Percentiles rank a stretch among this genome's conserved stretches.
Evolutionary conservation across 2,329 filamentous ascomycete genomes (phyloP).

Genomic region (Dactylellina parvicollis): DNA sequence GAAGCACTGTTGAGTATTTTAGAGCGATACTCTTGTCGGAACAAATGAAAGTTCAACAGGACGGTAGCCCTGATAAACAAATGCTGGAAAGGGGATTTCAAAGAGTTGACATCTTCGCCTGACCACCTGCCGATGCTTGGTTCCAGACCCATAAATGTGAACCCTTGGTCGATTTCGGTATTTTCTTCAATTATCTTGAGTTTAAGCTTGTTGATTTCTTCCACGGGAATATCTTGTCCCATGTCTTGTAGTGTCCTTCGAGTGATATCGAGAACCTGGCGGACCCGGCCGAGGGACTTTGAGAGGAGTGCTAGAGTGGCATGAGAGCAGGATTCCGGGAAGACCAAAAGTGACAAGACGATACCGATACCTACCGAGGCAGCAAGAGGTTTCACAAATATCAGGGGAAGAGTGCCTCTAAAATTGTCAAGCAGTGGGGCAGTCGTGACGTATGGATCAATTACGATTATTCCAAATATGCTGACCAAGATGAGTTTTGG

Average conservation of each 20-base stretch:
- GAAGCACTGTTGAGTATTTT: constrained; percentile 29
- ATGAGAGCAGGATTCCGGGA: constrained; percentile 66
- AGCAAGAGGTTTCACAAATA: constrained; percentile 64
- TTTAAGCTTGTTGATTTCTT: constrained; percentile 41
- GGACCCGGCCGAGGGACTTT: constrained; percentile 57
- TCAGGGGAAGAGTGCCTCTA: constrained; percentile 61
- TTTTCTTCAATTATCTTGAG: constrained; percentile 32
- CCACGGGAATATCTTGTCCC: constrained; percentile 27
- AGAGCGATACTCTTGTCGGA: constrained; percentile 42
- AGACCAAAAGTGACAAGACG: constrained; percentile 64
- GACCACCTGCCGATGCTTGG: constrained; percentile 47
- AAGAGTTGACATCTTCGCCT: constrained; percentile 31
- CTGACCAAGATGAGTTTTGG: constrained; percentile 64
- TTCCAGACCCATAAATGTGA: constrained; percentile 42
- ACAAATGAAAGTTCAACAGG: constrained; percentile 46
- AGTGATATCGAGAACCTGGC: constrained; percentile 35
- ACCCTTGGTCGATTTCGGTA: constrained; percentile 26
- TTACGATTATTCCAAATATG: constrained; percentile 65
- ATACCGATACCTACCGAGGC: constrained; percentile 64
- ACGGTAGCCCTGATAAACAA: constrained; percentile 36
- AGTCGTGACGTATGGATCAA: constrained; percentile 64
- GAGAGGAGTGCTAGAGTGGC: constrained; percentile 60
- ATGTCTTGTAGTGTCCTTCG: constrained; percentile 19
- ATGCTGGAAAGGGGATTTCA: constrained; percentile 39
- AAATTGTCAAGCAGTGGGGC: constrained; percentile 63